Evolutionary conservation across 2,329 filamentous ascomycete genomes (phyloP).

Genomic region (Sclerotinia nivalis): DNA sequence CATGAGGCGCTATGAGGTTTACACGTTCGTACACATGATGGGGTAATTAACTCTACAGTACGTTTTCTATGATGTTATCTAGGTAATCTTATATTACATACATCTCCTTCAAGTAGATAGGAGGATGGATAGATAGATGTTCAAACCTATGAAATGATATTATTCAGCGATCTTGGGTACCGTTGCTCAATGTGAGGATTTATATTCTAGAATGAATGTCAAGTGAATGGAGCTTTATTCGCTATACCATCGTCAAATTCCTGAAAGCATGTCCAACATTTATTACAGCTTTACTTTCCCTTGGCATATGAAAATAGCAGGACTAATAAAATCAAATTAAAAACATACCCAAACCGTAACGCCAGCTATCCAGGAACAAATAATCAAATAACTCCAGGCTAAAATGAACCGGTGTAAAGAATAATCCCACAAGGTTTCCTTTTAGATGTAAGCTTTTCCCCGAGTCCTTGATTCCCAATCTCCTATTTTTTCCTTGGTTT

Average conservation of each 20-base stretch:
- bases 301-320: background rate
- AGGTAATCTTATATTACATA: too few species aligned
- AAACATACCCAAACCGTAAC: background rate
- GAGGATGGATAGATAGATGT: too few species aligned
- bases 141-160: background rate
- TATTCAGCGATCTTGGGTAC: background rate
- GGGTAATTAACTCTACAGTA: too few species aligned
- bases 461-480: background rate
- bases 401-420: background rate
- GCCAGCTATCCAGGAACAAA: background rate
- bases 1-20: background rate
- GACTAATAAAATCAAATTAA: background rate
- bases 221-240: background rate
- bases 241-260: conserved; percentile 9
- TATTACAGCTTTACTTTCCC: background rate
- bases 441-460: too few species aligned
- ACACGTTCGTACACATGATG: background rate
- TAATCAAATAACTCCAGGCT: background rate
- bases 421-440: background rate
- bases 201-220: background rate
- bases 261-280: background rate
- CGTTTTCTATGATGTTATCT: too few species aligned
- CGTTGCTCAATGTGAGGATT: conserved; percentile 1
- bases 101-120: background rate
- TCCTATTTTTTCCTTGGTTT: background rate